phyloP scores from a whole-genome alignment of 495 filamentous ascomycete genomes.

The Podospora appendiculata region DNA sequence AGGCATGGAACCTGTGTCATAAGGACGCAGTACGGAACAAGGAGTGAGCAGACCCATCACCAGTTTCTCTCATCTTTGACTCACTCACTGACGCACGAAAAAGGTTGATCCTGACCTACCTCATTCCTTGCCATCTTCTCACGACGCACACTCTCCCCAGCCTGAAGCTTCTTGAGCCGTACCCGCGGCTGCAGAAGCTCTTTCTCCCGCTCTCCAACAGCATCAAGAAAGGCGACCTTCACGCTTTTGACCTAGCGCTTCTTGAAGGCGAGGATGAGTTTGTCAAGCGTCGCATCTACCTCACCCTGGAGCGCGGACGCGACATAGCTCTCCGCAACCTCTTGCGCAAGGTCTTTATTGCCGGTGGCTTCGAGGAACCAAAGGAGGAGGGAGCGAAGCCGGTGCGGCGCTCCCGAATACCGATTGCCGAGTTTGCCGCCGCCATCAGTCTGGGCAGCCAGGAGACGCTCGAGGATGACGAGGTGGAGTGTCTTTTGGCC shows the following conservation, averaged over 20 bases:
- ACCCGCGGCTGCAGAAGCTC: conserved; percentile 67
- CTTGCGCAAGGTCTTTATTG: conserved; percentile 80
- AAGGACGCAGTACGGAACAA: conserved; percentile 61
- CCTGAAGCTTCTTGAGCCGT: conserved; percentile 57
- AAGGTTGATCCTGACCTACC: conserved; percentile 89
- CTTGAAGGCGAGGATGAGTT: conserved; percentile 76
- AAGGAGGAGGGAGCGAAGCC: conserved; percentile 54
- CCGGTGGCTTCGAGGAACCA: conserved; percentile 65
- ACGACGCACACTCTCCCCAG: conserved; percentile 80
- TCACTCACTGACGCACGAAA: conserved; percentile 2
- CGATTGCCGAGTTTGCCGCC: conserved; percentile 66
- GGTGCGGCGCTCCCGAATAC: conserved; percentile 67
- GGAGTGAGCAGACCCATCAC: conserved; percentile 49
- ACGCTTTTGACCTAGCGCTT: conserved; percentile 78
- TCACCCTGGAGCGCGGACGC: conserved; percentile 84
- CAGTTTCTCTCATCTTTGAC: no score
- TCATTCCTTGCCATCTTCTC: conserved; percentile 84
- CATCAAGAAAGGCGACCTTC: conserved; percentile 75
- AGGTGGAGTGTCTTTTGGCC: conserved; percentile 90
- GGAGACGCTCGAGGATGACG: conserved; percentile 70
- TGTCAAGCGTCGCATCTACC: conserved; percentile 89
- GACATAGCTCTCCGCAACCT: conserved; percentile 88
- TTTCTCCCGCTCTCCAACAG: conserved; percentile 69
- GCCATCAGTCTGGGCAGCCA: conserved; percentile 51
- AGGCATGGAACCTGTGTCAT: conserved; percentile 73